These are phyloP conservation scores for Lichtheimia ornata DNA, from an alignment of 371 early-diverging fungal genomes.

Conservation along the genomic window DNA sequence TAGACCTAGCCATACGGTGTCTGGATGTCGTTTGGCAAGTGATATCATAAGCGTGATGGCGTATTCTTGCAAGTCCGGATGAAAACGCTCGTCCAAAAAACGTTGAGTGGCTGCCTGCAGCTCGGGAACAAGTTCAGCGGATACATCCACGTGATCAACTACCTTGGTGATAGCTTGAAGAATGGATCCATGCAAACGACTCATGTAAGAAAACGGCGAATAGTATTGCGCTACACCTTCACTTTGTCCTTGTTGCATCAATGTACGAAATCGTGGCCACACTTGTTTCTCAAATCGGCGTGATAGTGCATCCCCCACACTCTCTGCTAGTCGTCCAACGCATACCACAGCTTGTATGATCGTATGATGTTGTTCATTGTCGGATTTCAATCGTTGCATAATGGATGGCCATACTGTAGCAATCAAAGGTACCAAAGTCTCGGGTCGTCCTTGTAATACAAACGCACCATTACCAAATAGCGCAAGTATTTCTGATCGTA, in stretches of 20 bases:
- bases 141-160: conserved; percentile 25
- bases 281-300: conserved; percentile 48
- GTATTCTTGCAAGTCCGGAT: conserved; percentile 28
- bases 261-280: conserved; percentile 45
- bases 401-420: conserved; percentile 59
- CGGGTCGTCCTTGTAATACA: conserved; percentile 28
- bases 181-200: conserved; percentile 34
- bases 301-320: conserved; percentile 50
- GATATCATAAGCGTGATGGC: conserved; percentile 25
- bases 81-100: conserved; percentile 27
- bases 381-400: conserved; percentile 36
- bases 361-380: conserved; percentile 54
- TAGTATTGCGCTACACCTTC: conserved; percentile 16
- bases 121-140: conserved; percentile 21
- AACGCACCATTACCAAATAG: conserved; percentile 39
- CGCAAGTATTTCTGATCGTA: conserved; percentile 49
- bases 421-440: conserved; percentile 49
- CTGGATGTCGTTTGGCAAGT: conserved; percentile 30
- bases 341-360: conserved; percentile 47
- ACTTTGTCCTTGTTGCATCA: conserved; percentile 22
- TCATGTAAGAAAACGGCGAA: conserved; percentile 37
- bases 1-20: conserved; percentile 45
- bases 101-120: conserved; percentile 29
- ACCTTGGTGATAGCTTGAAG: conserved; percentile 30
- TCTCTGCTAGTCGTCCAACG: conserved; percentile 31